These are phyloP conservation scores for Nicotiana noctiflora DNA, from an alignment of 257 asterid genomes.

Conservation along the genomic window DNA sequence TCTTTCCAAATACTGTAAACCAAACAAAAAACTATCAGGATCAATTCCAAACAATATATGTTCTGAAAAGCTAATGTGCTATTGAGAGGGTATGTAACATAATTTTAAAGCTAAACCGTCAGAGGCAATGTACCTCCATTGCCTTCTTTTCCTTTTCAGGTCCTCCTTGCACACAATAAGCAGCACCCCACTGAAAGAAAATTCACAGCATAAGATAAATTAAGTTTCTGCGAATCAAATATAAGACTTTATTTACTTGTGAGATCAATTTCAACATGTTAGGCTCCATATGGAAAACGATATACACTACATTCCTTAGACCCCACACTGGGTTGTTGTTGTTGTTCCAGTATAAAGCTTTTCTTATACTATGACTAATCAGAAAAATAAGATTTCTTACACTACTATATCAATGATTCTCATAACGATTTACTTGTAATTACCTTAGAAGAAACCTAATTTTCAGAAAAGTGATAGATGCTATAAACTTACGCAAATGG, in stretches of 20 bases:
- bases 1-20: constrained; percentile 62
- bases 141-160: constrained; percentile 10
- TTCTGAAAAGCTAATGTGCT: not conserved
- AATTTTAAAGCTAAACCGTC: no score
- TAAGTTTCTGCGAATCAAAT: not conserved
- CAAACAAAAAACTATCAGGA: not conserved
- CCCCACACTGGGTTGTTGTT: no score
- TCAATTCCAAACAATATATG: not conserved
- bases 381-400: no score
- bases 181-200: constrained; percentile 45
- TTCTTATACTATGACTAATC: no score
- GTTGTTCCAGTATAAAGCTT: no score
- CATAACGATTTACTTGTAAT: no score
- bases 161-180: constrained; percentile 18
- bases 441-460: no score
- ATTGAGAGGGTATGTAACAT: no score
- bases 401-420: no score
- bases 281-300: not conserved
- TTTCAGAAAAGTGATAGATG: not conserved
- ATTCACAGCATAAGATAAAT: not conserved
- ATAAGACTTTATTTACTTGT: not conserved
- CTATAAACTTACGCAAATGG: constrained; percentile 59
- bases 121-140: constrained; percentile 48
- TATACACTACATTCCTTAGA: no score
- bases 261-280: not conserved